Percentiles rank a stretch among this genome's conserved stretches.
Conservation (phyloP, 768 basidiomycete species). For the Phylloporus arenicola region DNA sequence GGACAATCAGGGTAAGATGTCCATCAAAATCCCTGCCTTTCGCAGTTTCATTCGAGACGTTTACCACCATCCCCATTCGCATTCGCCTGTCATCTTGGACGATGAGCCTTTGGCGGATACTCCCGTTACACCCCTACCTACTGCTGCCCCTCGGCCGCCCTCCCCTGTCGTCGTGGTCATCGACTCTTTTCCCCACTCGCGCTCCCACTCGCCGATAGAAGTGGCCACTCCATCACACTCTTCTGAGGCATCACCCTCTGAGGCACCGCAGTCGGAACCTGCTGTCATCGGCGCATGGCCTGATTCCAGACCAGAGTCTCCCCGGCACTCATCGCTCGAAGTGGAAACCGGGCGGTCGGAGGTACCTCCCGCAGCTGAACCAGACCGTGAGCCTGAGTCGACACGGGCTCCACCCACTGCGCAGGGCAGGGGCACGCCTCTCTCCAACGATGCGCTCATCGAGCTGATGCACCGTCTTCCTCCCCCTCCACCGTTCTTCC, state of each 20-base stretch:
- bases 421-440: slow-evolving; percentile 12
- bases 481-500: slow-evolving; percentile 15
- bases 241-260: slow-evolving; percentile 10
- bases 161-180: slow-evolving; percentile 17
- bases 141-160: slow-evolving; percentile 1
- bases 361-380: background rate
- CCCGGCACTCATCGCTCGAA: slow-evolving; percentile 12
- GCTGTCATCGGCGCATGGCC: slow-evolving; percentile 43
- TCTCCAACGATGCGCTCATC: slow-evolving; percentile 5
- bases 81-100: slow-evolving; percentile 10
- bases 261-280: slow-evolving; percentile 30
- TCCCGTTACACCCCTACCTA: slow-evolving; percentile 6
- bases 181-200: slow-evolving; percentile 24
- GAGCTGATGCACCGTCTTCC: slow-evolving; percentile 19
- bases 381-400: slow-evolving; percentile 4
- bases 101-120: slow-evolving; percentile 8
- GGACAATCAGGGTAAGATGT: slow-evolving; percentile 10
- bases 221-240: slow-evolving; percentile 38
- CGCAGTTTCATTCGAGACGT: slow-evolving; percentile 29
- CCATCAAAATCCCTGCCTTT: slow-evolving; percentile 30
- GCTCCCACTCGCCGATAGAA: slow-evolving; percentile 47
- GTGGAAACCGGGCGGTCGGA: slow-evolving; percentile 12
- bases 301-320: slow-evolving; percentile 32
- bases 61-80: slow-evolving; percentile 9
- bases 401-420: background rate